A percentile compares a stretch with the other conserved stretches of the same genome.
These are phyloP conservation scores for Colletotrichum melonis DNA, from an alignment of 2,329 filamentous ascomycete species.

Conservation along the genomic window DNA sequence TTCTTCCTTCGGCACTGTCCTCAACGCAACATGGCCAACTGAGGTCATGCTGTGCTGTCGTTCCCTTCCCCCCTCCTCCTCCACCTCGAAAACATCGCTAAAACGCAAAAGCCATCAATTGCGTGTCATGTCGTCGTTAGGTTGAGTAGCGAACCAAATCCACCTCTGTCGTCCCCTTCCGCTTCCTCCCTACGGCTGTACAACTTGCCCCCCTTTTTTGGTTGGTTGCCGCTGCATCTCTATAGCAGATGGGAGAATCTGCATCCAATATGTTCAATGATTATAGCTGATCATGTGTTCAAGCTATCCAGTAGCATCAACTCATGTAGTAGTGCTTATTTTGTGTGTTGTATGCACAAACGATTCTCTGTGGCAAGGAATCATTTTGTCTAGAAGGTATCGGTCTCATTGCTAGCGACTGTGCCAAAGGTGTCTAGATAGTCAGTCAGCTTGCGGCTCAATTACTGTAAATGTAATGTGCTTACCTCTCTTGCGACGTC, in stretches of 20 bases:
- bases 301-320: constrained; percentile 30
- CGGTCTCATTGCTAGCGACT: constrained; percentile 62
- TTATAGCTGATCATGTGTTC: constrained; percentile 30
- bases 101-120: constrained; percentile 35
- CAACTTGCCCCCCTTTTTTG: background rate
- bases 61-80: background rate
- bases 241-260: constrained; percentile 28
- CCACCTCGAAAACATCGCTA: constrained; percentile 27
- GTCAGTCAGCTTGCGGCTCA: constrained; percentile 27
- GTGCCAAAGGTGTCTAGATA: constrained; percentile 64
- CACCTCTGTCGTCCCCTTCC: background rate
- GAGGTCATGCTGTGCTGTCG: constrained; percentile 4
- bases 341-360: constrained; percentile 2
- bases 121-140: constrained; percentile 36
- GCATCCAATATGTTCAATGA: constrained; percentile 33
- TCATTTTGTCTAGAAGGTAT: constrained; percentile 59
- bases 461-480: background rate
- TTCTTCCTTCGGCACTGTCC: background rate
- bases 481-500: constrained; percentile 69
- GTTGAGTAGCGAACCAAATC: constrained; percentile 30
- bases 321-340: constrained; percentile 20
- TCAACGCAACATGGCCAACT: constrained; percentile 13
- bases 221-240: constrained; percentile 23
- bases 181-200: background rate
- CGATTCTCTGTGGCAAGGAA: constrained; percentile 1